Percentiles rank a stretch among this genome's conserved stretches.
Evolutionary conservation across 768 basidiomycete genomes (phyloP).

Genomic region (Phallus indusiatus): DNA sequence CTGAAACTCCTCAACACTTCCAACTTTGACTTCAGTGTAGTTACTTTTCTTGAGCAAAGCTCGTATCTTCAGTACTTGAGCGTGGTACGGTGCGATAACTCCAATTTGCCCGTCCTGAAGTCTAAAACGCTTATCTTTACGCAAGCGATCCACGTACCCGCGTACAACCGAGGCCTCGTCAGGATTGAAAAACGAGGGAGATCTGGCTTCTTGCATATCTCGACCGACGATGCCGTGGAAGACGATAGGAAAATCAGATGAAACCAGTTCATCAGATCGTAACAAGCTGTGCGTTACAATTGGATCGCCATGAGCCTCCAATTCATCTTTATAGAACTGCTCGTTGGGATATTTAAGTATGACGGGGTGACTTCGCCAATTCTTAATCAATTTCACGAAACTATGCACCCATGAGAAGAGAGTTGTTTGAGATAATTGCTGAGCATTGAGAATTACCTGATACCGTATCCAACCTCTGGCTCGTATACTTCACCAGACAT

Average conservation of each 20-base stretch:
- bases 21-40: conserved; percentile 41
- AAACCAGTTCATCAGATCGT: conserved; percentile 32
- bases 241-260: conserved; percentile 45
- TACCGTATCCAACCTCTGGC: conserved; percentile 15
- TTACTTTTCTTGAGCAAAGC: conserved; percentile 21
- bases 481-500: conserved; percentile 40
- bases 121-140: conserved; percentile 20
- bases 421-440: not conserved
- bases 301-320: conserved; percentile 37
- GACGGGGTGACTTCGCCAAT: conserved; percentile 54
- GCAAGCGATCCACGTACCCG: conserved; percentile 30
- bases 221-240: conserved; percentile 53
- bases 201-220: conserved; percentile 56
- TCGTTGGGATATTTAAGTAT: conserved; percentile 57
- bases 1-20: conserved; percentile 60
- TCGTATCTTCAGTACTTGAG: conserved; percentile 44
- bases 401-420: conserved; percentile 16
- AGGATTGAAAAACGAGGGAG: conserved; percentile 66
- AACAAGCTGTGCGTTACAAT: conserved; percentile 29
- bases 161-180: conserved; percentile 48
- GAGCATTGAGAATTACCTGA: not conserved
- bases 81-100: conserved; percentile 54
- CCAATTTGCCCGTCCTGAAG: conserved; percentile 44
- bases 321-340: conserved; percentile 46
- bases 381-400: conserved; percentile 52